These are phyloP conservation scores for Staphylotrichum longicolle DNA, from an alignment of 495 filamentous ascomycete species.

Conservation along the genomic window DNA sequence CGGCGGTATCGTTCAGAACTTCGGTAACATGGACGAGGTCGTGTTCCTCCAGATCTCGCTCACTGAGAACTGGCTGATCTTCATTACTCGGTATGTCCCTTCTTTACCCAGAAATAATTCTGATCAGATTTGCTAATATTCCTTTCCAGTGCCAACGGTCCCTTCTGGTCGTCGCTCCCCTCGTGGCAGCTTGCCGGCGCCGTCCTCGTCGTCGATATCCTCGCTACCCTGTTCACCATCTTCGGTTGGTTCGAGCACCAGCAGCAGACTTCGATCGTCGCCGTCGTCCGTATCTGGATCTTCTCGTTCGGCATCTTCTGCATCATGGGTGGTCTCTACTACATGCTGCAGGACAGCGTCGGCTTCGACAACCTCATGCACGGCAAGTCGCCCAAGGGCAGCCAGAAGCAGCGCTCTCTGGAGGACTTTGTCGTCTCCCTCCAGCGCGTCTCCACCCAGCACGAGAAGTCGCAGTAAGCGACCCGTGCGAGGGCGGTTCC, in stretches of 20 bases:
- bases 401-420: constrained; percentile 67
- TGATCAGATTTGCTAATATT: constrained; percentile 8
- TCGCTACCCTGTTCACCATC: constrained; percentile 78
- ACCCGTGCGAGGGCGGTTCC: constrained; percentile 12
- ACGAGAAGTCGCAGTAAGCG: constrained; percentile 69
- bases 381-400: constrained; percentile 74
- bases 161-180: constrained; percentile 80
- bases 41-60: constrained; percentile 88
- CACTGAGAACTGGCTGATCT: constrained; percentile 95
- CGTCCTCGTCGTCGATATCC: constrained; percentile 73
- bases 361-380: constrained; percentile 92
- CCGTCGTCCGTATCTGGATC: constrained; percentile 83
- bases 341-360: constrained; percentile 69
- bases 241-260: constrained; percentile 72
- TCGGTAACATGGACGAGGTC: constrained; percentile 75
- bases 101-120: not conserved
- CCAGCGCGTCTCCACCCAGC: constrained; percentile 79
- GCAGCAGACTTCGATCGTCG: constrained; percentile 66
- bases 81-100: constrained; percentile 66
- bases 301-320: constrained; percentile 81
- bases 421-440: constrained; percentile 87
- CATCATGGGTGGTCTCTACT: constrained; percentile 60
- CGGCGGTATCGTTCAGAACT: constrained; percentile 84
- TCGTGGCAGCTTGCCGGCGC: constrained; percentile 78
- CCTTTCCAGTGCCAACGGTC: constrained; percentile 62